phyloP scores from a whole-genome alignment of 352 stramenopile species.

The Phytophthora sp. region DNA sequence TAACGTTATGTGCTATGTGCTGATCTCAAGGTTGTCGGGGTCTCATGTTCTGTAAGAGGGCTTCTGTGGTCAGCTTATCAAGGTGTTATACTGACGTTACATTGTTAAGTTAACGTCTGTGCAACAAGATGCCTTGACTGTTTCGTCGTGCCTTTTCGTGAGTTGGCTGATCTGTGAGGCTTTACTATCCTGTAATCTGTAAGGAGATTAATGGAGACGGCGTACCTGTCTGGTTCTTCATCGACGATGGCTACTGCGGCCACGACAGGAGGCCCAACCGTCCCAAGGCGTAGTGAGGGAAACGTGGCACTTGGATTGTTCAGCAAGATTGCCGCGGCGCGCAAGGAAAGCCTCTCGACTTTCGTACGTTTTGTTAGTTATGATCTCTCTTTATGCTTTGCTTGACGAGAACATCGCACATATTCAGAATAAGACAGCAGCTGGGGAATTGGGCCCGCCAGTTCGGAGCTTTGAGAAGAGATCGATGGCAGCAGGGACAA shows the following conservation, averaged over 20 bases:
- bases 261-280: constrained; percentile 9
- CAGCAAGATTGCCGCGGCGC: constrained; percentile 75
- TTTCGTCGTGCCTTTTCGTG: constrained; percentile 34
- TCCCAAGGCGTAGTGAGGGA: constrained; percentile 31
- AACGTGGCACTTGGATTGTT: constrained; percentile 71
- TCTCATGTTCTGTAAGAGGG: no score
- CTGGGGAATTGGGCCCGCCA: constrained; percentile 12
- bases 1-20: constrained; percentile 3
- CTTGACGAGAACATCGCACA: neutral
- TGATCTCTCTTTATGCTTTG: neutral
- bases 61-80: no score
- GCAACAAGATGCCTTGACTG: constrained; percentile 3
- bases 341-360: constrained; percentile 68
- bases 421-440: constrained; percentile 24
- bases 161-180: neutral
- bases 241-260: constrained; percentile 14
- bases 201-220: constrained; percentile 25
- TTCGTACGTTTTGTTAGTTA: constrained; percentile 39
- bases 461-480: constrained; percentile 33
- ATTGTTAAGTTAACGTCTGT: constrained; percentile 1
- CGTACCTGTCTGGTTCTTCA: constrained; percentile 23
- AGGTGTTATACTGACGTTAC: no score
- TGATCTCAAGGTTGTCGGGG: no score
- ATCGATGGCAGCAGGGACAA: constrained; percentile 9
- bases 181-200: neutral